Evolutionary conservation across 257 asterid genomes (phyloP).

Genomic region (Echium plantagineum): DNA sequence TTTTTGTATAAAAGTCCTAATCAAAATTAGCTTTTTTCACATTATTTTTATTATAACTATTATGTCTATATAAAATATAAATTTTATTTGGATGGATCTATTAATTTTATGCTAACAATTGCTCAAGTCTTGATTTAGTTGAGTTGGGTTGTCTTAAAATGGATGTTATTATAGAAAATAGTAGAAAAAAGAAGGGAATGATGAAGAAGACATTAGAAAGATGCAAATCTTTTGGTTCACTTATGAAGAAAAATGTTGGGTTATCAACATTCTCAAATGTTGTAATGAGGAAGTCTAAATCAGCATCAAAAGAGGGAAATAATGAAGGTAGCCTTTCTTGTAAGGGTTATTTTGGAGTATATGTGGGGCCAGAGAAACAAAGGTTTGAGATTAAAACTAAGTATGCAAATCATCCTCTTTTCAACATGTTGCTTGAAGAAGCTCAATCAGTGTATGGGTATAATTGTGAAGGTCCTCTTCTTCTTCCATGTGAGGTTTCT

Average conservation of each 20-base stretch:
- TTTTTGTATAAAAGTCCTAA: too few relatives aligned
- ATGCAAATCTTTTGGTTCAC: slow-evolving; percentile 31
- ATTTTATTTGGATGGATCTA: too few relatives aligned
- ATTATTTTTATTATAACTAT: too few relatives aligned
- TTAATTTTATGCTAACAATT: too few relatives aligned
- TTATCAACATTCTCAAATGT: slow-evolving; percentile 1
- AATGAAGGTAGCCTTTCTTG: too few relatives aligned
- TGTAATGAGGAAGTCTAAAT: slow-evolving; percentile 18
- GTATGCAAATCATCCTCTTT: slow-evolving; percentile 34
- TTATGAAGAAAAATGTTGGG: slow-evolving; percentile 15
- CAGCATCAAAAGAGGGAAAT: neutral
- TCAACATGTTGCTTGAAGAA: slow-evolving; percentile 30
- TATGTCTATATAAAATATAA: too few relatives aligned
- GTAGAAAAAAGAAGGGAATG: slow-evolving; percentile 31
- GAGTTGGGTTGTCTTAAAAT: neutral
- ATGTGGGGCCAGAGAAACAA: slow-evolving; percentile 37
- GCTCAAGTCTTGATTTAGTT: too few relatives aligned
- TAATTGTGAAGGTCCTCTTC: slow-evolving; percentile 37
- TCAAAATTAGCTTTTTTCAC: too few relatives aligned
- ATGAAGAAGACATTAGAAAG: slow-evolving; percentile 40
- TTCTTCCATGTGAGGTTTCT: slow-evolving; percentile 48
- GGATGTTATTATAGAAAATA: slow-evolving; percentile 13
- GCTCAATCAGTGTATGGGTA: slow-evolving; percentile 53
- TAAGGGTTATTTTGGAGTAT: slow-evolving; percentile 41
- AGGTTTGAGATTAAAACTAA: slow-evolving; percentile 38